Evolutionary conservation across 306 rosid species (phyloP).

Genomic region (Vigna unguiculata): DNA sequence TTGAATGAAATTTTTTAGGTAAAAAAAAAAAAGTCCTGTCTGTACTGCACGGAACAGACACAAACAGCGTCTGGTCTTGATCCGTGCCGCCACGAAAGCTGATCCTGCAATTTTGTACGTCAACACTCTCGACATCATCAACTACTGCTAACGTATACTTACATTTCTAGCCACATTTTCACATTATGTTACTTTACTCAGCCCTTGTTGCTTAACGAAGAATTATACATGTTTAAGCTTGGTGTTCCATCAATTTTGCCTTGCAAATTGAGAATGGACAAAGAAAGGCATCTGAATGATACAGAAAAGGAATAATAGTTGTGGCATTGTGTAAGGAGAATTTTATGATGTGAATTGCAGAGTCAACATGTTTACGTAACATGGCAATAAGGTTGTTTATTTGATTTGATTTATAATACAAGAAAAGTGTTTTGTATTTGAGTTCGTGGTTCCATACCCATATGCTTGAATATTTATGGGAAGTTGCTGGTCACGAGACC

Average conservation of each 20-base stretch:
- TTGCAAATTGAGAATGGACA: neutral
- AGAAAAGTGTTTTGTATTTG: neutral
- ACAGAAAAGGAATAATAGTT: neutral
- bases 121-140: slow-evolving; percentile 22
- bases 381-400: neutral
- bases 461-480: neutral
- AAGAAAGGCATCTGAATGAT: neutral
- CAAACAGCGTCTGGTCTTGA: slow-evolving; percentile 15
- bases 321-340: neutral
- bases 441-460: neutral
- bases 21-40: neutral
- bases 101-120: slow-evolving; percentile 28
- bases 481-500: slow-evolving; percentile 1
- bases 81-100: slow-evolving; percentile 26
- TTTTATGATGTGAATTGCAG: neutral
- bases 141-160: neutral
- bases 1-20: neutral
- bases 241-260: neutral
- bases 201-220: neutral
- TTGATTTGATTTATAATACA: neutral
- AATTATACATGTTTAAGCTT: neutral
- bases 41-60: slow-evolving; percentile 6
- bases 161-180: neutral
- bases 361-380: neutral
- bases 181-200: neutral